phyloP scores from a whole-genome alignment of 768 basidiomycete genomes.

The Lactarius evosmus region DNA sequence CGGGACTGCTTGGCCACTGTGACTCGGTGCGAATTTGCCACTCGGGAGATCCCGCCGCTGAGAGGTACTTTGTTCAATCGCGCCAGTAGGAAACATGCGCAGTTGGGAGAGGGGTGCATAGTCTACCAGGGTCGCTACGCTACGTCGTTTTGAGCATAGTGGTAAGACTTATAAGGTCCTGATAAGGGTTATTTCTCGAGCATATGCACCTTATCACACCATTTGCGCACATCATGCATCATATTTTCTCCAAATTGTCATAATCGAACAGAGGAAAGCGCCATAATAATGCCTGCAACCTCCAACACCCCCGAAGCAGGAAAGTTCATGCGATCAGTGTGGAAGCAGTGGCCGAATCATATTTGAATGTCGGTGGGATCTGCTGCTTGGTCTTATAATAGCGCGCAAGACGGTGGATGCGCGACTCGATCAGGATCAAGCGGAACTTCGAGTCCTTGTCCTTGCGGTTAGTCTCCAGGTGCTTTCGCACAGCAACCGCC shows the following conservation, averaged over 20 bases:
- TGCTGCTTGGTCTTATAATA: conserved; percentile 99
- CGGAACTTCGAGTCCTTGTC: conserved; percentile 98
- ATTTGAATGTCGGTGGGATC: conserved; percentile 97
- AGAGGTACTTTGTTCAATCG: no score
- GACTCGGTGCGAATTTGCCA: no score
- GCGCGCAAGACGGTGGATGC: conserved; percentile 95
- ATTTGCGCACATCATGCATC: background rate
- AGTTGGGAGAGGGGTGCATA: no score
- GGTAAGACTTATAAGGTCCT: no score
- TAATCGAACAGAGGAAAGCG: conserved; percentile 18
- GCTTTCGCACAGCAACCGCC: conserved; percentile 98
- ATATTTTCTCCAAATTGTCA: conserved; percentile 23
- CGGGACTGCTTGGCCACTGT: no score
- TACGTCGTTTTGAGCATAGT: no score
- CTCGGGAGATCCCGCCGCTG: no score
- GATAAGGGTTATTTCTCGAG: background rate
- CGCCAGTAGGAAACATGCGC: no score
- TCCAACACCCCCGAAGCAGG: background rate
- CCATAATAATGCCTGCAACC: conserved; percentile 10
- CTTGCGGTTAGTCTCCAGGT: conserved; percentile 96
- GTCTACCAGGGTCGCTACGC: no score
- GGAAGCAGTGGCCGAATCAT: conserved; percentile 93
- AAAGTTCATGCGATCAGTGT: conserved; percentile 72
- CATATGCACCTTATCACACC: background rate
- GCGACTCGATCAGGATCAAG: conserved; percentile 97